Evolutionary conservation across 2,329 filamentous ascomycete species (phyloP).

Genomic region (Scedosporium minutisporum): DNA sequence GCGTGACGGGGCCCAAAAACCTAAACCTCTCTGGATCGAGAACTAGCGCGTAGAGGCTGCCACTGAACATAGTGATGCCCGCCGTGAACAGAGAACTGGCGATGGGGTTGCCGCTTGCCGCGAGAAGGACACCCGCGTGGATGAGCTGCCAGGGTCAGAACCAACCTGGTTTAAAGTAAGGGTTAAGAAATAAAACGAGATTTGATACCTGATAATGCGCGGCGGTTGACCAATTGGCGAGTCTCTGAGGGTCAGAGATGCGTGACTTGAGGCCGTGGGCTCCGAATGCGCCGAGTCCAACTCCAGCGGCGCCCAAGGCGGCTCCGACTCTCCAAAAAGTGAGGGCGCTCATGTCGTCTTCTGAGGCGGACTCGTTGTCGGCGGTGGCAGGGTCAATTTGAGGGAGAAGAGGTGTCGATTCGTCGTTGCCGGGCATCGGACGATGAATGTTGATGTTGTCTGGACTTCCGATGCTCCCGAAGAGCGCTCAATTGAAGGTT

Average conservation of each 20-base stretch:
- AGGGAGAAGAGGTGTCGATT: neutral
- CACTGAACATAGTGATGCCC: slow-evolving; percentile 59
- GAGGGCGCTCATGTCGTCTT: slow-evolving; percentile 14
- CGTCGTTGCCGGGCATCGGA: neutral
- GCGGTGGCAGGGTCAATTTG: neutral
- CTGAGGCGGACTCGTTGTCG: neutral
- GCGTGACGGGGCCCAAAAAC: slow-evolving; percentile 53
- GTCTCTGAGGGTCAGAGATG: slow-evolving; percentile 40
- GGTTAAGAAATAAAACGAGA: neutral
- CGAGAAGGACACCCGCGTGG: slow-evolving; percentile 50
- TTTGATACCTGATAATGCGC: slow-evolving; percentile 54
- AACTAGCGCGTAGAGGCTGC: slow-evolving; percentile 53
- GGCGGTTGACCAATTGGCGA: slow-evolving; percentile 54
- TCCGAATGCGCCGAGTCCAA: slow-evolving; percentile 56
- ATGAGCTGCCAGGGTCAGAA: slow-evolving; percentile 37
- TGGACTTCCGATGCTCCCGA: neutral
- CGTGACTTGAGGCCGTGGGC: slow-evolving; percentile 56
- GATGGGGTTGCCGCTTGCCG: slow-evolving; percentile 41
- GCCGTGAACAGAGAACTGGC: slow-evolving; percentile 51
- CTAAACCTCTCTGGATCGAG: slow-evolving; percentile 51
- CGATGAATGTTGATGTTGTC: neutral
- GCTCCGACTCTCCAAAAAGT: slow-evolving; percentile 53
- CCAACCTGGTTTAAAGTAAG: neutral
- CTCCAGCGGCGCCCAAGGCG: slow-evolving; percentile 51
- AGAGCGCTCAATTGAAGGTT: too few species aligned